Base-by-base conservation (phyloP, 75 land plant species). In the Cupressus sempervirens region DNA sequence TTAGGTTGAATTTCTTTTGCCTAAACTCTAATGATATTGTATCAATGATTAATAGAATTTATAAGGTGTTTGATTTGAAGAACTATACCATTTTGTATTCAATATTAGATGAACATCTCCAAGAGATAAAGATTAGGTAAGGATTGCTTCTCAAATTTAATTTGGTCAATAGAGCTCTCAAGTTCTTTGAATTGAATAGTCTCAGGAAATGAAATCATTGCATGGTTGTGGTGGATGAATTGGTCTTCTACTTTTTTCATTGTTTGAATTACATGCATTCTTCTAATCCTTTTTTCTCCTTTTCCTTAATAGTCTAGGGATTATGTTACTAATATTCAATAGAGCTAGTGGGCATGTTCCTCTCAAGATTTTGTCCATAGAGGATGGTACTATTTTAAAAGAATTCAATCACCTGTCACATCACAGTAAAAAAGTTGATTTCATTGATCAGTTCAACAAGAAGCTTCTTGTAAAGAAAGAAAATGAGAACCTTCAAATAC, bases 111-210 rank as follows among this genome's bases (percentile, higher is more conserved):
- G 93, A 94, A 84, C 84, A 94, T 81, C 94, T 97, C 45, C 93
- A 94, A 84, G 99, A 97, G 82, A 97, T 97, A 5, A 97, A 97
- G 85, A 97, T 97, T 85, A 97, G 99, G 99, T 94, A 1, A 70
- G 72, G 52, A 20, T 4, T 46, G 4, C 7, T 40, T 43, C 26
- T 36, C 23, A 23, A 20, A 23, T 62, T 20, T 62, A 62, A 62
- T 62, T 62, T 62, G 67, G n/a, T 62, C 67, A 62, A 62, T 29
- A 26, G n/a, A 62, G 67, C 67, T 23, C n/a, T n/a, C 29, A 62
- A 62, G 67, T 62, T 23, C 67, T 26, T 62, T 62, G 67, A 62
- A 62, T 23, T 23, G 29, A 26, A 0, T 62, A 23, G 23, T 62
- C 23, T 56, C n/a, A 7, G n/a, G 67, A 7, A 23, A 23, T n/a